Base-by-base conservation (phyloP, 116 monocot species). In the Papilionanthe hybrid region DNA sequence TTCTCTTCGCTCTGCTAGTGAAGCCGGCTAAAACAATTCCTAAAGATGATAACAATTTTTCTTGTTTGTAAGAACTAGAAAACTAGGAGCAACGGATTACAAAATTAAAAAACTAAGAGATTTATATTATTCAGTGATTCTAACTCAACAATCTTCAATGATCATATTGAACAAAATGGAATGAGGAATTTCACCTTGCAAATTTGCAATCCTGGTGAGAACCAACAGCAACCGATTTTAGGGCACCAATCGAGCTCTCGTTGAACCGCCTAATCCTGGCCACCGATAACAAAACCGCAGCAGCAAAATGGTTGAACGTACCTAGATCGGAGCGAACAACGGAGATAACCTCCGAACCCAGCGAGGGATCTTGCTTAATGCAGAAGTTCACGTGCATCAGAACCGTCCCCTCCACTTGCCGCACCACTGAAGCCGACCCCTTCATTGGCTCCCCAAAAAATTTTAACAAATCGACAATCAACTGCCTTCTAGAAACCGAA, bases 371-470 rank as follows among this genome's bases (percentile, higher is more conserved):
- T 88, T 98, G 98, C 88, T 98, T 98, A 76, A 98, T 94, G 9
- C 90, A 92, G 73, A 94, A 98, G 58, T 88, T 94, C 50, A 97
- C 81, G 53, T 98, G 95, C 94, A 98, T 93, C 79, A 98, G 82
- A 28, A 94, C 84, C 1, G 95, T 98, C 37, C 91, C 91, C 72
- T 94, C 94, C 37, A 98, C 89, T 87, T 98, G 95, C 75, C 90
- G 69, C 48, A 90, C 84, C n/a, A 98, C 84, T 5, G 86, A 82
- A 15, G 84, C 37, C 20, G 81, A 69, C 37, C 88, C 98, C 42
- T 80, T 89, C 65, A 86, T 28, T 18, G 41, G 15, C 10, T 83
- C 86, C 25, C 84, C 92, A 20, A 94, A 93, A 75, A 94, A 94
- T 63, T 79, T 82, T 20, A 98, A 37, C 29, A 98, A 79, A 48